Evolutionary conservation across 805 yeast species (phyloP).

Genomic region (Ogataea zsoltii): DNA sequence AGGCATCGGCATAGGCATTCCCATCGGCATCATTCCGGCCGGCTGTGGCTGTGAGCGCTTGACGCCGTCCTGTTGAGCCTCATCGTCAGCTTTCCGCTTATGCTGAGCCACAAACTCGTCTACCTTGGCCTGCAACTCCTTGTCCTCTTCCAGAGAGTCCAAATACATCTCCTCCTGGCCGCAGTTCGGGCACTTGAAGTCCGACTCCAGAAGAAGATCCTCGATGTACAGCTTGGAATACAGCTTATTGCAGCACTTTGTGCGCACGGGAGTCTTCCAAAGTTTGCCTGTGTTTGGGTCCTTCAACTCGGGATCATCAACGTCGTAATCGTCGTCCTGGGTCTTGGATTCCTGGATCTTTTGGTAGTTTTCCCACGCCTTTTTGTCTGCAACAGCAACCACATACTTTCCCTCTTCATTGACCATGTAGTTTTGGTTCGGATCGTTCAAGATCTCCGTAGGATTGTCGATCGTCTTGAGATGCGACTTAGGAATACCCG

Average conservation of each 20-base stretch:
- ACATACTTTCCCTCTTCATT: slow-evolving; percentile 96
- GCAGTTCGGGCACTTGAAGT: slow-evolving; percentile 91
- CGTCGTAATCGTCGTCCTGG: slow-evolving; percentile 30
- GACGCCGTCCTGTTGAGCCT: slow-evolving; percentile 19
- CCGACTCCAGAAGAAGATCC: slow-evolving; percentile 69
- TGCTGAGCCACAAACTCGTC: slow-evolving; percentile 46
- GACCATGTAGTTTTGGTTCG: slow-evolving; percentile 66
- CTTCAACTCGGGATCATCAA: slow-evolving; percentile 59
- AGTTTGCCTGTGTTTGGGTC: slow-evolving; percentile 69
- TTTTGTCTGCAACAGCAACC: slow-evolving; percentile 90
- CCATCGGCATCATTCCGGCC: slow-evolving; percentile 29
- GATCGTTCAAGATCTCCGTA: slow-evolving; percentile 51
- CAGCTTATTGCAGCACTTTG: slow-evolving; percentile 65
- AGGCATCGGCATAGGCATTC: slow-evolving; percentile 38
- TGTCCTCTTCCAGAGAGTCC: slow-evolving; percentile 67
- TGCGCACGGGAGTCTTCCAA: slow-evolving; percentile 69
- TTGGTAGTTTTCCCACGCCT: slow-evolving; percentile 87
- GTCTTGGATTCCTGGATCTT: slow-evolving; percentile 52
- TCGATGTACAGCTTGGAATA: slow-evolving; percentile 67
- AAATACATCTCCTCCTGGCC: slow-evolving; percentile 68
- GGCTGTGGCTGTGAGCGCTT: slow-evolving; percentile 24
- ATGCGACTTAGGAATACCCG: slow-evolving; percentile 96
- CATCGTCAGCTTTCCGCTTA: slow-evolving; percentile 16
- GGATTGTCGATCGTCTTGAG: slow-evolving; percentile 85
- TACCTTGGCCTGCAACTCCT: slow-evolving; percentile 57